A percentile compares a stretch with the other conserved stretches of the same genome.
These are phyloP conservation scores for Russula abietina DNA, from an alignment of 768 basidiomycete genomes.

Conservation along the genomic window DNA sequence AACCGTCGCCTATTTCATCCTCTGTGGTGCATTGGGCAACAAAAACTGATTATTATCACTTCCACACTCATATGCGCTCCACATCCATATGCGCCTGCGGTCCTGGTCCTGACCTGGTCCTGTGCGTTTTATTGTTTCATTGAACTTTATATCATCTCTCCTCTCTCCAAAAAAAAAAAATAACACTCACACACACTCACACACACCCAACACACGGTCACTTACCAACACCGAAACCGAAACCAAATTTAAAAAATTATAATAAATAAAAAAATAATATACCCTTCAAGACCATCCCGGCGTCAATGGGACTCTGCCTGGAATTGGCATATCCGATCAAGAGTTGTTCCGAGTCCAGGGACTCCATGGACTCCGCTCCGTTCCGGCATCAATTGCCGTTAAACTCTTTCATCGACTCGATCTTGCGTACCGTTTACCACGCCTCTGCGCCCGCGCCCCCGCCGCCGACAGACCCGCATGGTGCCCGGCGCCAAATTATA, in stretches of 20 bases:
- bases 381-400: conserved; percentile 57
- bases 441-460: conserved; percentile 43
- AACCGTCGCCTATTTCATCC: conserved; percentile 14
- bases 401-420: conserved; percentile 77
- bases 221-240: neutral
- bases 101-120: conserved; percentile 6
- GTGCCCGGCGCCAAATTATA: conserved; percentile 70
- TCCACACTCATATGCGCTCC: neutral
- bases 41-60: conserved; percentile 6
- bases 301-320: conserved; percentile 66
- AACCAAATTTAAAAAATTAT: too few species aligned
- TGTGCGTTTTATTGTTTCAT: conserved; percentile 10
- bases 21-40: conserved; percentile 2
- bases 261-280: neutral
- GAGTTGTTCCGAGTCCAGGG: conserved; percentile 24
- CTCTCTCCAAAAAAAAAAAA: conserved; percentile 1
- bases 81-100: neutral
- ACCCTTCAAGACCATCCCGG: conserved; percentile 47
- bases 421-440: conserved; percentile 78
- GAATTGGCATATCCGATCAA: conserved; percentile 74
- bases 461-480: conserved; percentile 33
- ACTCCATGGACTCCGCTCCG: conserved; percentile 38
- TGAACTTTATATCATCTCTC: conserved; percentile 14
- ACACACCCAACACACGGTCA: neutral
- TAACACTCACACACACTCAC: too few species aligned